Conservation (phyloP, 2,329 filamentous ascomycete genomes). For the Penicillium oxalicum region DNA sequence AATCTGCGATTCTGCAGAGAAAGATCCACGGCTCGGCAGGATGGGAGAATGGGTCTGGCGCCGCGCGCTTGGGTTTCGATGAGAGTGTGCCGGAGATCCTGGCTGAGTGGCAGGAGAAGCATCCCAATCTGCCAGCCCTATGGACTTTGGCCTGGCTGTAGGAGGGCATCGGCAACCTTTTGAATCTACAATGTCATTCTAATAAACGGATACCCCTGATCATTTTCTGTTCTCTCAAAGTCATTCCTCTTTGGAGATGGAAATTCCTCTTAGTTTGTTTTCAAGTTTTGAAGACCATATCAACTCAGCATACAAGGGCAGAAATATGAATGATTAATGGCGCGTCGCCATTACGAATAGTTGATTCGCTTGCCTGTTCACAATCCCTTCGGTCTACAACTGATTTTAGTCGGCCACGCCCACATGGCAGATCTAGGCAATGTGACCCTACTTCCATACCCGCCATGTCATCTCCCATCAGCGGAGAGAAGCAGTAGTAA, state of each 20-base stretch:
- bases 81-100: constrained; percentile 88
- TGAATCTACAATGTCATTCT: too few relatives aligned
- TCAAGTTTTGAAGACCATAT: too few relatives aligned
- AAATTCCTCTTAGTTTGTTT: constrained; percentile 3
- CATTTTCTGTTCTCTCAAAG: neutral
- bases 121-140: constrained; percentile 82
- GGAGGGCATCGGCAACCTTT: neutral
- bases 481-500: neutral
- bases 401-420: too few relatives aligned
- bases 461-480: neutral
- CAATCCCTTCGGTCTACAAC: too few relatives aligned
- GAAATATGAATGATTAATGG: too few relatives aligned
- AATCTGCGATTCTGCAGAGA: constrained; percentile 70
- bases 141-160: constrained; percentile 97
- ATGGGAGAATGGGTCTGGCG: constrained; percentile 64
- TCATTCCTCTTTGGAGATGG: neutral
- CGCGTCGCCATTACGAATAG: too few relatives aligned
- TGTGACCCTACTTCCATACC: too few relatives aligned
- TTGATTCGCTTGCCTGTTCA: too few relatives aligned
- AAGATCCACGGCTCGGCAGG: constrained; percentile 56
- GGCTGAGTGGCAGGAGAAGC: constrained; percentile 87
- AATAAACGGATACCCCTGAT: too few relatives aligned
- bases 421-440: too few relatives aligned
- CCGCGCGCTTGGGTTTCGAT: constrained; percentile 73
- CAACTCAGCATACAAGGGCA: too few relatives aligned